Conservation (phyloP, 495 filamentous ascomycete genomes). For the Trichocladium uniseriatum region DNA sequence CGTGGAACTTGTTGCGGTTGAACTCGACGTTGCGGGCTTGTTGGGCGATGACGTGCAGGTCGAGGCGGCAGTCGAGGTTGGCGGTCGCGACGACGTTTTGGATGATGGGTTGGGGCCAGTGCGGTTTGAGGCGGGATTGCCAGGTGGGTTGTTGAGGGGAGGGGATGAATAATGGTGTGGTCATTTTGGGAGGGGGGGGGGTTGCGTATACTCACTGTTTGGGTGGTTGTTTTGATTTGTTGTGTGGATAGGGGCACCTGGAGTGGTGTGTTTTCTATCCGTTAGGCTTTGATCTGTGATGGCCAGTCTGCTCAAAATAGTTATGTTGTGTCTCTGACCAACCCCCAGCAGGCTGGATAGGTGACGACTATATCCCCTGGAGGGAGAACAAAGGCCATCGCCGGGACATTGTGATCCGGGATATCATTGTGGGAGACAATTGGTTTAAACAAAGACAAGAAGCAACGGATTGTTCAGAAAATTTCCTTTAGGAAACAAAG, state of each 20-base stretch:
- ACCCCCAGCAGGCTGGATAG: too few relatives aligned
- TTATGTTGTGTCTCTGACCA: too few relatives aligned
- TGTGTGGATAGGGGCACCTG: too few relatives aligned
- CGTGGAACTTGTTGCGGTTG: conserved; percentile 93
- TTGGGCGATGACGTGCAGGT: conserved; percentile 88
- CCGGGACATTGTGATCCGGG: background rate
- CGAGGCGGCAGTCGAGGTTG: conserved; percentile 88
- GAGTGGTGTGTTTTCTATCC: too few relatives aligned
- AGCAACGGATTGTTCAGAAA: background rate
- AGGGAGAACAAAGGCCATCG: background rate
- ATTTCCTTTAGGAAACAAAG: background rate
- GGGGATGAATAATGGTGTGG: background rate
- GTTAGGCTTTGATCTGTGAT: too few relatives aligned
- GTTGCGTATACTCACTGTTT: too few relatives aligned
- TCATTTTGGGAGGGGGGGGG: too few relatives aligned
- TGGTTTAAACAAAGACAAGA: background rate
- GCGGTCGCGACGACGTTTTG: conserved; percentile 91
- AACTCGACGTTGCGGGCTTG: conserved; percentile 96
- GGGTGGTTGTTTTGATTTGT: too few relatives aligned
- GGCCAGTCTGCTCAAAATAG: too few relatives aligned
- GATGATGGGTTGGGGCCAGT: conserved; percentile 15
- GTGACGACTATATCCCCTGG: background rate
- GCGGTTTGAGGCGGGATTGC: conserved; percentile 1
- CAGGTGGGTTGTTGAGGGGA: background rate
- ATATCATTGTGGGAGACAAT: background rate